A percentile compares a stretch with the other conserved stretches of the same genome.
phyloP scores from a whole-genome alignment of 768 basidiomycete species.

The Tylopilus subfusipes region DNA sequence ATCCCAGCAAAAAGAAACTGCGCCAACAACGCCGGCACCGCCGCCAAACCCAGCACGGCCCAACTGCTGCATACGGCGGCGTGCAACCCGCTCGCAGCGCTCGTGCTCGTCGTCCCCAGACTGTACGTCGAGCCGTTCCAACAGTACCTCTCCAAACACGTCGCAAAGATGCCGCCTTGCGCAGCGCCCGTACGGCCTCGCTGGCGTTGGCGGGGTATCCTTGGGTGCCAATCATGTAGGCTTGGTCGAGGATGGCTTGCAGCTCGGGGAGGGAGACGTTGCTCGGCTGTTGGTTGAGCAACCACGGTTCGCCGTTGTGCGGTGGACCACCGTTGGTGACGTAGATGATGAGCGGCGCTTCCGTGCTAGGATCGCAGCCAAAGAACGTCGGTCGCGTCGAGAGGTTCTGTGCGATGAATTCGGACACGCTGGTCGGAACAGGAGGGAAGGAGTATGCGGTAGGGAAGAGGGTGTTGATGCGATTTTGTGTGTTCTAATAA shows the following conservation, averaged over 20 bases:
- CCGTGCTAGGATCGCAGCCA: background rate
- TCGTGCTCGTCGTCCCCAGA: background rate
- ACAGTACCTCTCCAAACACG: conserved; percentile 20
- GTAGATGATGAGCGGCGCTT: background rate
- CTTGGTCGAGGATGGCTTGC: conserved; percentile 36
- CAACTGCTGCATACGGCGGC: background rate
- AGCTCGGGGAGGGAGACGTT: conserved; percentile 20
- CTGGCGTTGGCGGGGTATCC: conserved; percentile 29
- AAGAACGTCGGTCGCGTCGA: background rate
- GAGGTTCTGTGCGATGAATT: background rate
- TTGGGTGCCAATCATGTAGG: conserved; percentile 35
- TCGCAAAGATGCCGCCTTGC: conserved; percentile 20
- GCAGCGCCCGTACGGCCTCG: conserved; percentile 5
- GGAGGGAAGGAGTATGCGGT: background rate
- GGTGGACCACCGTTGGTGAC: background rate
- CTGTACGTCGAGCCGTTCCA: conserved; percentile 4
- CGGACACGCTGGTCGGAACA: background rate
- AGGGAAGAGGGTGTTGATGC: background rate
- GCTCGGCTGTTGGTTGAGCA: background rate
- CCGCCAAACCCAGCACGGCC: background rate
- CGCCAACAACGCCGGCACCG: background rate
- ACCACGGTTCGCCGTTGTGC: background rate
- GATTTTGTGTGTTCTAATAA: background rate
- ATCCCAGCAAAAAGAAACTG: background rate
- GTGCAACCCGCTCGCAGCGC: background rate